phyloP scores from a whole-genome alignment of 352 stramenopile species.

The Globisporangium cystogenes region DNA sequence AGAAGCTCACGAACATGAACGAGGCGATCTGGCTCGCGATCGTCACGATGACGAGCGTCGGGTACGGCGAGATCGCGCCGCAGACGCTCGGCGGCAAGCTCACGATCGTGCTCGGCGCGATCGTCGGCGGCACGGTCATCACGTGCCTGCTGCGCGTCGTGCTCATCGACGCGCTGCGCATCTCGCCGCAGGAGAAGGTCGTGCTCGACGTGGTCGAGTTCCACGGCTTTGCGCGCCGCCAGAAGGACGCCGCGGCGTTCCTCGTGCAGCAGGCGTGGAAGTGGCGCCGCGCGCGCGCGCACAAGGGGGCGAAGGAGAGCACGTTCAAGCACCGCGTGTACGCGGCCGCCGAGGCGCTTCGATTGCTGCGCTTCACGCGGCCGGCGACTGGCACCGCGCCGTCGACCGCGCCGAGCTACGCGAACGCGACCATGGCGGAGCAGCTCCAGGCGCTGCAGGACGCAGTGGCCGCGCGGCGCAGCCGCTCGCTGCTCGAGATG shows the following conservation, averaged over 20 bases:
- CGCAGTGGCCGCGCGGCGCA: conserved; percentile 8
- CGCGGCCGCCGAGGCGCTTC: conserved; percentile 35
- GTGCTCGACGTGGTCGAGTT: conserved; percentile 59
- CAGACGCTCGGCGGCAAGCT: conserved; percentile 48
- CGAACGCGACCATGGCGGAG: conserved; percentile 13
- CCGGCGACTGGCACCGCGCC: conserved; percentile 6
- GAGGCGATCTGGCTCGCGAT: conserved; percentile 65
- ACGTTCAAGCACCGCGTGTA: conserved; percentile 36
- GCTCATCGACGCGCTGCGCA: conserved; percentile 47
- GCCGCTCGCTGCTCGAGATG: conserved; percentile 5
- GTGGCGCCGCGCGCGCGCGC: conserved; percentile 15
- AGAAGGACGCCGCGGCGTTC: conserved; percentile 33
- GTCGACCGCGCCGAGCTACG: conserved; percentile 10
- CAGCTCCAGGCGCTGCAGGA: conserved; percentile 16
- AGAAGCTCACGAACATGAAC: conserved; percentile 28
- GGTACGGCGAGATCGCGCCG: conserved; percentile 50
- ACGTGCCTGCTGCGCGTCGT: conserved; percentile 53
- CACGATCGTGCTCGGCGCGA: conserved; percentile 46
- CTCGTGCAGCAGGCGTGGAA: conserved; percentile 42
- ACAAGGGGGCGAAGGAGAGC: conserved; percentile 3
- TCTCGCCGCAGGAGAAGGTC: conserved; percentile 48
- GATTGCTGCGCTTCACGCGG: conserved; percentile 46
- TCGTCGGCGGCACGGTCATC: conserved; percentile 52
- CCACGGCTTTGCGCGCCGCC: conserved; percentile 37
- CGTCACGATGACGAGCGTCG: conserved; percentile 57